Base-by-base conservation (phyloP, 2,329 filamentous ascomycete genomes). In the Trichocomaceae sp. region DNA sequence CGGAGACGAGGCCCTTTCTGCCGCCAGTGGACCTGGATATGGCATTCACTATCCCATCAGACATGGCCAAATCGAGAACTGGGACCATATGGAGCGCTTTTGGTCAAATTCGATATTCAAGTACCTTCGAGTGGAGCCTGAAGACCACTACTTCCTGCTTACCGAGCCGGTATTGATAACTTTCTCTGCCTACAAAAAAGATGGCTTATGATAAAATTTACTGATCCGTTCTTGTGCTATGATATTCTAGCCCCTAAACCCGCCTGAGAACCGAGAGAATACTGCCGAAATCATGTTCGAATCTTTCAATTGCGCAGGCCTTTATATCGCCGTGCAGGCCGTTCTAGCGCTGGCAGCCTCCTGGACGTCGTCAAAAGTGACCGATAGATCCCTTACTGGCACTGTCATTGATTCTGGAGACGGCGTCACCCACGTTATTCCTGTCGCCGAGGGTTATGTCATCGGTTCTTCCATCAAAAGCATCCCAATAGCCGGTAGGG, bases 91-190 rank as follows among this genome's bases (percentile, higher is more conserved):
- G 93, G 93, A 99, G 75, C 86, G 93, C 60, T 99, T 97, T 78
- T 99, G 93, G 93, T 97, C 95, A 63, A 97, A 97, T 78, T 99
- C 93, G 60, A 99, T 99, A 76, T 99, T 99, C 83, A 99, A 99
- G 74, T 99, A 99, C 70, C 82, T 99, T 52, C 85, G 93, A 65
- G 93, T 99, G 63, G 93, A 99, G 76, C 93, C 93, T 29, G 93
- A 99, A 76, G 93, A 99, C 71, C 93, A 99, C 75, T 91, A 96
- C 78, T 99, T 99, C 74, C 84, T 99, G 59, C 84, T 99, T 57
- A 99, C 93, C 58, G 93, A 99, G 72, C 93, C 93, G 57, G 91
- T 96, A 64, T 47, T 17, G n/a, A 37, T 37, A 12, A 12, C 37
- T 45, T 3, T 33, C 50, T 35, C 13, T 8, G n/a, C 10, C 49